These are phyloP conservation scores for Nakazawaea peltata DNA, from an alignment of 805 yeast genomes.

Conservation along the genomic window DNA sequence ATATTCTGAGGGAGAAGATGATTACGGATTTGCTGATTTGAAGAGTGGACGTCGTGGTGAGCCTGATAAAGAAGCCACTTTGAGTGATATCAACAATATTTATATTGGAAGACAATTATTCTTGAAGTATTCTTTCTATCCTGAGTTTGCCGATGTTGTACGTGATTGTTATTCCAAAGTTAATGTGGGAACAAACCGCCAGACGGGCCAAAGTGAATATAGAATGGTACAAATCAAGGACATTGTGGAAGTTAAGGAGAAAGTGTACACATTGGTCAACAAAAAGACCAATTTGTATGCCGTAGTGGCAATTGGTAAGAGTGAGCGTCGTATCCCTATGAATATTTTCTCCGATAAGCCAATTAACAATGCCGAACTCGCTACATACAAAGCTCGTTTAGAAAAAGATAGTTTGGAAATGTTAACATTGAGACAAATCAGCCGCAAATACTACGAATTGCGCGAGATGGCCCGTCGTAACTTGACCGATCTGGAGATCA, in stretches of 20 bases:
- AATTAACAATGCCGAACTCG: conserved; percentile 65
- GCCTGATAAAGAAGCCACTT: conserved; percentile 34
- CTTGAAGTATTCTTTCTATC: conserved; percentile 71
- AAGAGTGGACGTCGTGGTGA: conserved; percentile 7
- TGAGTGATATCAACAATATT: conserved; percentile 62
- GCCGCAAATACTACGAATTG: conserved; percentile 56
- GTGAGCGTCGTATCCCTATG: conserved; percentile 69
- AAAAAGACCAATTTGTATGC: conserved; percentile 45
- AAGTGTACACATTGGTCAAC: conserved; percentile 33
- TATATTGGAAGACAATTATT: conserved; percentile 73
- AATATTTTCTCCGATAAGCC: conserved; percentile 73
- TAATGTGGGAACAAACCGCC: conserved; percentile 65
- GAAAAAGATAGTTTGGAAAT: conserved; percentile 45
- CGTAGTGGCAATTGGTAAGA: conserved; percentile 74
- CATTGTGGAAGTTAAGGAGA: conserved; percentile 37
- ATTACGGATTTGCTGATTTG: conserved; percentile 25
- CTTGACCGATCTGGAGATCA: conserved; percentile 66
- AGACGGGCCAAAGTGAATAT: conserved; percentile 58
- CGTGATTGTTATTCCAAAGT: conserved; percentile 76
- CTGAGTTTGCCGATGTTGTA: conserved; percentile 65
- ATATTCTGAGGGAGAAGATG: conserved; percentile 23
- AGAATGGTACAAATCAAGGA: conserved; percentile 78
- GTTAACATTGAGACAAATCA: conserved; percentile 59
- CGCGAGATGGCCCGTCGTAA: conserved; percentile 55
- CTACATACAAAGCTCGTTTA: conserved; percentile 55